phyloP scores from a whole-genome alignment of 495 filamentous ascomycete genomes.

The Rhypophila decipiens region DNA sequence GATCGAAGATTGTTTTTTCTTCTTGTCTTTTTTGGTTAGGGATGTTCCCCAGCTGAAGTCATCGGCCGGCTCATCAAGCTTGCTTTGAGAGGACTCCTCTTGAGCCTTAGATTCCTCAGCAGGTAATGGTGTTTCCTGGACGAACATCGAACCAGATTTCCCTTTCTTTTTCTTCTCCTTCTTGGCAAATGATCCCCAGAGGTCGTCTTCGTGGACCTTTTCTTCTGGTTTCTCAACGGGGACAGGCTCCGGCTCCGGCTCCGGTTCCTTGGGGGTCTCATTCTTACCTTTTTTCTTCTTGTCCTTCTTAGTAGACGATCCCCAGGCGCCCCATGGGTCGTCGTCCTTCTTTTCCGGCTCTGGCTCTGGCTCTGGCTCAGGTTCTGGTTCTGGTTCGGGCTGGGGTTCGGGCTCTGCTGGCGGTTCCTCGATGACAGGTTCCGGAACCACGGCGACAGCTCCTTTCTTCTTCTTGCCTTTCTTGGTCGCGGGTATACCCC shows the following conservation, averaged over 20 bases:
- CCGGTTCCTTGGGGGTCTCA: neutral
- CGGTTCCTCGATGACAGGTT: constrained; percentile 11
- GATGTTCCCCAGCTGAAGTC: neutral
- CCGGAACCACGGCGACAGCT: constrained; percentile 6
- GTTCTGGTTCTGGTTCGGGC: constrained; percentile 11
- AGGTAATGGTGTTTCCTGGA: neutral
- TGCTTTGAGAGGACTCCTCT: neutral
- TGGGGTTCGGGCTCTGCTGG: constrained; percentile 8
- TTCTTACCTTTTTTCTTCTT: constrained; percentile 20
- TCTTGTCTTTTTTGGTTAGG: constrained; percentile 1
- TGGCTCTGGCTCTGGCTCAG: constrained; percentile 16
- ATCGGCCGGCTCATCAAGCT: neutral
- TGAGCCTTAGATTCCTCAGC: no score
- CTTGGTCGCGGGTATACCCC: constrained; percentile 1
- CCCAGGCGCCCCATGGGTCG: constrained; percentile 11
- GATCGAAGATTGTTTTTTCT: constrained; percentile 14
- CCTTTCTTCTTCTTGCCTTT: constrained; percentile 30
- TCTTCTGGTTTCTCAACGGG: constrained; percentile 3
- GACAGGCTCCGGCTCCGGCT: constrained; percentile 1
- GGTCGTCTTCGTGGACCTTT: neutral
- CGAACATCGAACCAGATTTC: neutral
- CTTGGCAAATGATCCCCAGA: neutral
- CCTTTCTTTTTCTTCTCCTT: neutral
- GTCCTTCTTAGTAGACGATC: constrained; percentile 9
- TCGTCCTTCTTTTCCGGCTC: constrained; percentile 21